Conservation (phyloP, 371 early-diverging fungal genomes). For the Actinomucor elegans region DNA sequence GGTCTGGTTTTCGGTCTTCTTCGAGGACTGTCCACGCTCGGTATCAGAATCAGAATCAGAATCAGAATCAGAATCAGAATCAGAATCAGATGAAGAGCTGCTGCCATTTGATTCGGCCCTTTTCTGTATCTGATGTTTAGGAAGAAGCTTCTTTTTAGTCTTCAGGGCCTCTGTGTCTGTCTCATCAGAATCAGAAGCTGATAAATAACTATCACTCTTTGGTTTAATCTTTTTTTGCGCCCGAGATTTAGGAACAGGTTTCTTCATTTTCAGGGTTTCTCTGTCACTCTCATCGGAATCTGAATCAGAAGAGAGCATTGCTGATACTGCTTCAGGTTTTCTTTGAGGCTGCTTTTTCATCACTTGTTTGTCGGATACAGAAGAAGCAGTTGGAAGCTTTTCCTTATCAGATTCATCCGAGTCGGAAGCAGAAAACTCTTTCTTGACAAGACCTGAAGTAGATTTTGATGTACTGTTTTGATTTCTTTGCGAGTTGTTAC, state of each 20-base stretch:
- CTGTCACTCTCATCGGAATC: neutral
- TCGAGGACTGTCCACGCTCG: neutral
- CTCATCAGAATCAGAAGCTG: slow-evolving; percentile 11
- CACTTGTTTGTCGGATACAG: too few relatives aligned
- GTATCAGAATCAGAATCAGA: slow-evolving; percentile 1
- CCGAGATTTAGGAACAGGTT: neutral
- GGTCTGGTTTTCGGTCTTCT: too few relatives aligned
- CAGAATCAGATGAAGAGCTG: neutral
- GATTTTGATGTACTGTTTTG: too few relatives aligned
- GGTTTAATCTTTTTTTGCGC: neutral
- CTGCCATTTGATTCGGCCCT: neutral
- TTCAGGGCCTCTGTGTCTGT: neutral
- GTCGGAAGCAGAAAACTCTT: too few relatives aligned
- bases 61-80: too few relatives aligned
- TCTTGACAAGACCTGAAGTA: too few relatives aligned
- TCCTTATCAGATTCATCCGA: too few relatives aligned
- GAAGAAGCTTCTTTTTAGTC: neutral
- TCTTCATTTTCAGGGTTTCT: neutral
- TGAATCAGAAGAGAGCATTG: neutral
- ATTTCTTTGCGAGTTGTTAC: too few relatives aligned
- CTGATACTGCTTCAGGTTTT: neutral
- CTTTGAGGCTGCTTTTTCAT: neutral
- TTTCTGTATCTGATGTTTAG: neutral
- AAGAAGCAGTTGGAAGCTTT: too few relatives aligned
- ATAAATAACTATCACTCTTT: too few relatives aligned